phyloP scores from a whole-genome alignment of 108 stramenopile genomes.

The Licmophora abbreviata region DNA sequence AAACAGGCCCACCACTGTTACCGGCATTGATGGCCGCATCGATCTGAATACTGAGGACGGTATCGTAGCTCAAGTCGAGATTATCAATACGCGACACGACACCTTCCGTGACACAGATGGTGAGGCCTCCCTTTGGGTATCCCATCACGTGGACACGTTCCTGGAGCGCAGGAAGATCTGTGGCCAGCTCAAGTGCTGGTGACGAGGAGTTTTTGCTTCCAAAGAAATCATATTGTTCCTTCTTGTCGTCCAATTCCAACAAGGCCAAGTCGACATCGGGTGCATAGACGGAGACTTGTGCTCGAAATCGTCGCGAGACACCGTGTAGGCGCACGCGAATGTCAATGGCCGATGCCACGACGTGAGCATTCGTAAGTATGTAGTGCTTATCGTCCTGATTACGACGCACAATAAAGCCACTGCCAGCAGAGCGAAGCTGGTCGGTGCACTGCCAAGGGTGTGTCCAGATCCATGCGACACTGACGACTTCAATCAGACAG shows the following conservation, averaged over 20 bases:
- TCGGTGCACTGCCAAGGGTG: conserved; percentile 45
- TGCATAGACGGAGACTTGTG: conserved; percentile 30
- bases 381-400: conserved; percentile 16
- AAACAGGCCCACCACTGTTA: conserved; percentile 53
- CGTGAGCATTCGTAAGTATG: conserved; percentile 67
- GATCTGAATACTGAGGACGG: conserved; percentile 57
- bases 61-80: no score
- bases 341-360: conserved; percentile 41
- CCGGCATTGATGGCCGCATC: conserved; percentile 74
- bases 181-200: conserved; percentile 26
- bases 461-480: no score
- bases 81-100: conserved; percentile 64
- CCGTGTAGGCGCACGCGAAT: conserved; percentile 44
- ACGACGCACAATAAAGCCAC: conserved; percentile 42
- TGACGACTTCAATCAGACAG: no score
- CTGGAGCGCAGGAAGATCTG: conserved; percentile 37
- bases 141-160: conserved; percentile 56
- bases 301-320: conserved; percentile 33
- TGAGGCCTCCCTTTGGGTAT: conserved; percentile 51
- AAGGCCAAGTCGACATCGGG: conserved; percentile 61
- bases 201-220: background rate
- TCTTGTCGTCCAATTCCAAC: conserved; percentile 25
- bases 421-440: conserved; percentile 30
- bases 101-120: conserved; percentile 57
- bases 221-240: conserved; percentile 3